Percentiles rank a stretch among this genome's conserved stretches.
These are phyloP conservation scores for Celoporthe dispersa DNA, from an alignment of 2,329 filamentous ascomycete genomes.

Conservation along the genomic window DNA sequence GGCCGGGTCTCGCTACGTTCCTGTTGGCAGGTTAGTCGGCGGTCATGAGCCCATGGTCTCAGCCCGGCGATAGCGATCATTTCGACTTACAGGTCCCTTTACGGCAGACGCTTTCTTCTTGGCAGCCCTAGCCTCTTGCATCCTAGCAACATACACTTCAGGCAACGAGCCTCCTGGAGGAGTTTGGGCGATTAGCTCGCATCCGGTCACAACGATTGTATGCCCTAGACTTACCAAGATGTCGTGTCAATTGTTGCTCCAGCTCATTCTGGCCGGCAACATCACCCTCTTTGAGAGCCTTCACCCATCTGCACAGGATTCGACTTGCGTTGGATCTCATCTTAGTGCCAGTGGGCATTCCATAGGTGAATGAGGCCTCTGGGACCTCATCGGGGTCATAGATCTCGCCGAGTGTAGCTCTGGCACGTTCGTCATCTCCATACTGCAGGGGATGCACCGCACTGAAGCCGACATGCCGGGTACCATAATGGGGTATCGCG, in stretches of 20 bases:
- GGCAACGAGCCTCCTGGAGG: conserved; percentile 18
- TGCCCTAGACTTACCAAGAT: conserved; percentile 17
- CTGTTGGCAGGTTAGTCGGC: conserved; percentile 31
- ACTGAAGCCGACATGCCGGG: conserved; percentile 22
- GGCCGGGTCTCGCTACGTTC: conserved; percentile 51
- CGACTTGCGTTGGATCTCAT: conserved; percentile 7
- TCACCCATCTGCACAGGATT: conserved; percentile 25
- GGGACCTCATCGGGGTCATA: conserved; percentile 22
- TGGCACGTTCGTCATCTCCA: conserved; percentile 11
- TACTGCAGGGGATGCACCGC: neutral
- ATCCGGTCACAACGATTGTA: neutral
- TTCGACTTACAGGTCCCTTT: conserved; percentile 22
- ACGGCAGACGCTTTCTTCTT: conserved; percentile 27
- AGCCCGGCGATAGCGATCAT: neutral
- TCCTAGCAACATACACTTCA: conserved; percentile 17
- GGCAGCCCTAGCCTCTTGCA: conserved; percentile 19
- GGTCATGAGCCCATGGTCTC: neutral
- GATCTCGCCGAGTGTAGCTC: conserved; percentile 21
- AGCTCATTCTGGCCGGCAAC: conserved; percentile 22
- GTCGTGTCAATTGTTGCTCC: conserved; percentile 22
- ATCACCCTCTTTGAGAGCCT: conserved; percentile 22
- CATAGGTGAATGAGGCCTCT: conserved; percentile 7
- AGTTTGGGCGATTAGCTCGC: neutral
- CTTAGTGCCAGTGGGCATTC: conserved; percentile 12
- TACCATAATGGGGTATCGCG: conserved; percentile 11